These are phyloP conservation scores for Suillus variegatus DNA, from an alignment of 768 basidiomycete species.

Conservation along the genomic window DNA sequence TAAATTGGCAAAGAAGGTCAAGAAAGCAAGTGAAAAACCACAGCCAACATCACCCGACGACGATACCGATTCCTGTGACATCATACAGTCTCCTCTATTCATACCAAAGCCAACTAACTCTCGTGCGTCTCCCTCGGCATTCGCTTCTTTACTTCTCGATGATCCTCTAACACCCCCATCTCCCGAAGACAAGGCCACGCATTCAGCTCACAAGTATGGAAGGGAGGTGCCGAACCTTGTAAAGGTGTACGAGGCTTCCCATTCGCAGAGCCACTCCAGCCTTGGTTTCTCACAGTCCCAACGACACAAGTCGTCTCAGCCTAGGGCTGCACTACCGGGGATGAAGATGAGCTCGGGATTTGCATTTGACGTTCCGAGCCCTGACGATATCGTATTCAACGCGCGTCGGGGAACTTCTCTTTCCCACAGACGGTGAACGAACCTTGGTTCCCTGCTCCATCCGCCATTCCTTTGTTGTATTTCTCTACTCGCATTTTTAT, in stretches of 20 bases:
- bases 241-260: slow-evolving; percentile 29
- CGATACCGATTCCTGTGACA: slow-evolving; percentile 29
- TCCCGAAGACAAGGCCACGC: slow-evolving; percentile 39
- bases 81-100: slow-evolving; percentile 57
- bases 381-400: slow-evolving; percentile 85
- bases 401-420: slow-evolving; percentile 77
- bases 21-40: slow-evolving; percentile 53
- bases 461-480: background rate
- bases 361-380: slow-evolving; percentile 82
- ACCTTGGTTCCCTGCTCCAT: slow-evolving; percentile 13
- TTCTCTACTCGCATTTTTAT: slow-evolving; percentile 4
- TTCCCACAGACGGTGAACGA: slow-evolving; percentile 37
- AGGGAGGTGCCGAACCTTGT: slow-evolving; percentile 32
- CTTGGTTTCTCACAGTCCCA: slow-evolving; percentile 22
- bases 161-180: slow-evolving; percentile 39
- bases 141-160: slow-evolving; percentile 70
- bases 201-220: slow-evolving; percentile 31
- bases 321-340: slow-evolving; percentile 33
- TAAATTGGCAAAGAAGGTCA: slow-evolving; percentile 77
- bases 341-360: slow-evolving; percentile 45
- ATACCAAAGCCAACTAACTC: slow-evolving; percentile 49
- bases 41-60: slow-evolving; percentile 39
- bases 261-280: slow-evolving; percentile 31
- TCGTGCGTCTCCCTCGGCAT: slow-evolving; percentile 78
- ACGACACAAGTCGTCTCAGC: slow-evolving; percentile 13